phyloP scores from a whole-genome alignment of 176 grass and related monocot genomes.

The Juncus inflexus region DNA sequence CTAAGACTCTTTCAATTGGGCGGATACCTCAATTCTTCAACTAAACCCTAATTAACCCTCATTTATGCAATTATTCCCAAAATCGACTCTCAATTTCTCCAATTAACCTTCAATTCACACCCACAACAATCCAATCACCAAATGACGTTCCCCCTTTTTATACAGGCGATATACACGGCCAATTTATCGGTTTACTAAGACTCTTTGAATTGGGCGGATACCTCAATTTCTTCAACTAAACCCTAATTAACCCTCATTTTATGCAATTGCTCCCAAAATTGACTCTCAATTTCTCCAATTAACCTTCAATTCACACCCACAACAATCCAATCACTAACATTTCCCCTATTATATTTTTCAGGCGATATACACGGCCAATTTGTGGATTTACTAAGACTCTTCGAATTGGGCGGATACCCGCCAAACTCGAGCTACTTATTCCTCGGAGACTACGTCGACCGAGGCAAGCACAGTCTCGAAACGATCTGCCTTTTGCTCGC shows the following conservation, averaged over 20 bases:
- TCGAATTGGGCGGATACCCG: conserved; percentile 69
- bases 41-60: conserved; percentile 13
- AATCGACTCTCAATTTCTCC: background rate
- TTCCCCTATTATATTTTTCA: conserved; percentile 7
- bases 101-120: conserved; percentile 18
- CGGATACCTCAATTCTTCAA: too few species aligned
- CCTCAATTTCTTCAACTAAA: conserved; percentile 33
- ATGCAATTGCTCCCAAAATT: background rate
- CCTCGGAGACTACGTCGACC: conserved; percentile 76
- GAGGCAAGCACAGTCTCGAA: conserved; percentile 76
- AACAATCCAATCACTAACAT: background rate
- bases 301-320: conserved; percentile 2
- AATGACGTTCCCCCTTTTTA: background rate
- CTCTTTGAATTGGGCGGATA: conserved; percentile 70
- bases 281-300: conserved; percentile 14
- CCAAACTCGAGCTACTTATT: conserved; percentile 72
- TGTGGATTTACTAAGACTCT: conserved; percentile 58
- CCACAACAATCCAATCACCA: background rate
- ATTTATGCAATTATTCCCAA: background rate
- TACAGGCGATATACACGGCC: conserved; percentile 69
- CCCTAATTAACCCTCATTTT: conserved; percentile 7
- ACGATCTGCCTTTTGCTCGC: conserved; percentile 72
- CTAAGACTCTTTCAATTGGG: conserved; percentile 8
- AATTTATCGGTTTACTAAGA: conserved; percentile 61
- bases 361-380: conserved; percentile 81